These are phyloP conservation scores for Lyophyllum shimeji DNA, from an alignment of 768 basidiomycete genomes.

Conservation along the genomic window DNA sequence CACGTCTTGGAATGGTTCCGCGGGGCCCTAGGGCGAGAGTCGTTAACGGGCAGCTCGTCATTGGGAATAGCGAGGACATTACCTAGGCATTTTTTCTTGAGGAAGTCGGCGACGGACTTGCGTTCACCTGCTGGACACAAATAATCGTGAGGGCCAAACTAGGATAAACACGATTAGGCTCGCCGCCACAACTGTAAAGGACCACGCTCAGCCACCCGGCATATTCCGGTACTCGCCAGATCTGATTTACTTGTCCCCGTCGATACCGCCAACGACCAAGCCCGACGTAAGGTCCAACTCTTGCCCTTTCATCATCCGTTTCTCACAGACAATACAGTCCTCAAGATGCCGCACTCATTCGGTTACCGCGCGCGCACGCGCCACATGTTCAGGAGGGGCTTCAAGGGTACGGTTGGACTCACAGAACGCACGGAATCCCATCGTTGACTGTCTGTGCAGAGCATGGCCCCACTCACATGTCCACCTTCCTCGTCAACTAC, in stretches of 20 bases:
- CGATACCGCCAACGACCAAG: conserved; percentile 48
- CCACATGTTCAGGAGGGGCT: conserved; percentile 99
- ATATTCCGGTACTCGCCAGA: conserved; percentile 42
- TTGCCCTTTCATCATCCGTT: conserved; percentile 17
- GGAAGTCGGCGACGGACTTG: conserved; percentile 39
- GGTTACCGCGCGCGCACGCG: conserved; percentile 99
- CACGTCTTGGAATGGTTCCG: conserved; percentile 94
- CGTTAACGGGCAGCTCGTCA: conserved; percentile 31
- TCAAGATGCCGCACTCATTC: conserved; percentile 99
- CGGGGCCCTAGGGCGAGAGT: conserved; percentile 64
- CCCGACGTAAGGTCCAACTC: conserved; percentile 45
- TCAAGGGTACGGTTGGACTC: conserved; percentile 74
- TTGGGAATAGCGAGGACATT: conserved; percentile 30
- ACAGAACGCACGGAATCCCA: conserved; percentile 1
- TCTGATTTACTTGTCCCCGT: conserved; percentile 22
- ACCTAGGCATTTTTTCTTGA: conserved; percentile 87
- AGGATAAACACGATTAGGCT: conserved; percentile 37
- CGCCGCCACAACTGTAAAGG: conserved; percentile 64
- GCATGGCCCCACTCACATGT: conserved; percentile 86
- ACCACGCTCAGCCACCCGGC: conserved; percentile 61
- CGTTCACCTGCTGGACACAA: conserved; percentile 22
- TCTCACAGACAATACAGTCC: conserved; percentile 35
- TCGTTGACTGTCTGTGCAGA: conserved; percentile 44
- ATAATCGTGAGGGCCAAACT: conserved; percentile 30
- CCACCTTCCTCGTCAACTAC: conserved; percentile 93